A percentile compares a stretch with the other conserved stretches of the same genome.
Evolutionary conservation across 2,329 filamentous ascomycete genomes (phyloP).

Genomic region (Venturiaceae sp.): DNA sequence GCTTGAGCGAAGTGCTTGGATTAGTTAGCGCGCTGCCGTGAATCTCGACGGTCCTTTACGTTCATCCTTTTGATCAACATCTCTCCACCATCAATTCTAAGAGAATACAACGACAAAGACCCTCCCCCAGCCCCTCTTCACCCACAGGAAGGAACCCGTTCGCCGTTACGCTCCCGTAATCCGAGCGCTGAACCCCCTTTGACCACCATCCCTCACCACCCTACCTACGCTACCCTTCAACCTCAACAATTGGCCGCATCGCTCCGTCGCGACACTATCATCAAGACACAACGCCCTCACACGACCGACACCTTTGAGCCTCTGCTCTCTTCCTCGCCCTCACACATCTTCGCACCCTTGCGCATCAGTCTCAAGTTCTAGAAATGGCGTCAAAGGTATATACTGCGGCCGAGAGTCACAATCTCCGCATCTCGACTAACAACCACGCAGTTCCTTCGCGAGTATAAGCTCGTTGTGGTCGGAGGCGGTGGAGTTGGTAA

Average conservation of each 20-base stretch:
- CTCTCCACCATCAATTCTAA: background rate
- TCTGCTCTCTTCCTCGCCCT: background rate
- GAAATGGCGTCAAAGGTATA: constrained; percentile 1
- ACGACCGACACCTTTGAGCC: background rate
- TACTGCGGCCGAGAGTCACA: background rate
- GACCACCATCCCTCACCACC: background rate
- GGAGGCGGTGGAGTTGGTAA: constrained; percentile 98
- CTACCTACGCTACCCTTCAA: background rate
- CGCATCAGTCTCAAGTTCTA: background rate
- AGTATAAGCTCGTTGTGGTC: constrained; percentile 68
- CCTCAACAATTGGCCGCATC: background rate
- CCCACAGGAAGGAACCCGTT: too few relatives aligned
- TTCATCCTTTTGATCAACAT: too few relatives aligned
- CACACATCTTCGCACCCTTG: background rate
- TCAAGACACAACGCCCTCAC: background rate
- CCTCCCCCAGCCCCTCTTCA: too few relatives aligned
- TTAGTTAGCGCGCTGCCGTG: too few relatives aligned
- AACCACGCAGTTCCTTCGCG: constrained; percentile 36
- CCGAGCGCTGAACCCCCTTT: background rate
- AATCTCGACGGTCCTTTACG: too few relatives aligned
- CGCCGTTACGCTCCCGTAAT: background rate
- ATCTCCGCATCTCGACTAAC: background rate
- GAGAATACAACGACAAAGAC: background rate
- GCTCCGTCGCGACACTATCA: background rate
- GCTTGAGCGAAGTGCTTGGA: too few relatives aligned